A percentile compares a stretch with the other conserved stretches of the same genome.
Evolutionary conservation across 208 protist genomes (phyloP).

Genomic region (Balamuthia mandrillaris): DNA sequence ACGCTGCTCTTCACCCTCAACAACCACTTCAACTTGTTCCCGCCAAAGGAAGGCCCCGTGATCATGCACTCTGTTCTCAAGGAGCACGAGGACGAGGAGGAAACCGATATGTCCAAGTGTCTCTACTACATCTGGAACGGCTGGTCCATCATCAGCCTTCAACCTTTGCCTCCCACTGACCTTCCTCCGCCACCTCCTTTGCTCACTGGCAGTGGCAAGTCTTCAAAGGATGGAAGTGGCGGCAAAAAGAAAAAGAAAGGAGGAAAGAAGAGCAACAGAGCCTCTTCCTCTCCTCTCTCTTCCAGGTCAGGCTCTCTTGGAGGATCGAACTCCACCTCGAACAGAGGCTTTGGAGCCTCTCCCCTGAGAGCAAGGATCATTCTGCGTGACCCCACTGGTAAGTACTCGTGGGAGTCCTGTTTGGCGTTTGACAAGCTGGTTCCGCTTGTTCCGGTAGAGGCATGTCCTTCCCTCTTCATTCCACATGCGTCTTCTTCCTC

Average conservation of each 20-base stretch:
- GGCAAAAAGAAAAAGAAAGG: too few relatives aligned
- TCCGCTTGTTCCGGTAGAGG: not conserved
- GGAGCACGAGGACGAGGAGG: not conserved
- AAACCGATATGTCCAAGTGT: not conserved
- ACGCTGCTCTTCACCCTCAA: not conserved
- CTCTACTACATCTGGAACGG: not conserved
- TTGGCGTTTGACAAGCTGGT: not conserved
- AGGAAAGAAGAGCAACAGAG: too few relatives aligned
- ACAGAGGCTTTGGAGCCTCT: not conserved
- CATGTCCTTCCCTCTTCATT: not conserved
- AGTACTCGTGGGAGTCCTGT: conserved; percentile 7
- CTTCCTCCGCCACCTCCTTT: not conserved
- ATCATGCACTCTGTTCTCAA: not conserved
- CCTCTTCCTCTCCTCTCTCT: too few relatives aligned
- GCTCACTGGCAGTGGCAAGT: not conserved
- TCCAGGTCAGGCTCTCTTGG: too few relatives aligned
- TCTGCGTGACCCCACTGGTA: conserved; percentile 20
- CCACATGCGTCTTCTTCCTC: too few relatives aligned
- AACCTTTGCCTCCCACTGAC: not conserved
- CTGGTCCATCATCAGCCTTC: not conserved
- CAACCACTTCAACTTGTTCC: conserved; percentile 4
- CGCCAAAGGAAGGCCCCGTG: not conserved
- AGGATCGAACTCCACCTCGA: too few relatives aligned
- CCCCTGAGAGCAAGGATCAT: not conserved
- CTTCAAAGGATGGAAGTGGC: not conserved